Conservation (phyloP, 164 flowering plant genomes). For the Buxus sempervirens region DNA sequence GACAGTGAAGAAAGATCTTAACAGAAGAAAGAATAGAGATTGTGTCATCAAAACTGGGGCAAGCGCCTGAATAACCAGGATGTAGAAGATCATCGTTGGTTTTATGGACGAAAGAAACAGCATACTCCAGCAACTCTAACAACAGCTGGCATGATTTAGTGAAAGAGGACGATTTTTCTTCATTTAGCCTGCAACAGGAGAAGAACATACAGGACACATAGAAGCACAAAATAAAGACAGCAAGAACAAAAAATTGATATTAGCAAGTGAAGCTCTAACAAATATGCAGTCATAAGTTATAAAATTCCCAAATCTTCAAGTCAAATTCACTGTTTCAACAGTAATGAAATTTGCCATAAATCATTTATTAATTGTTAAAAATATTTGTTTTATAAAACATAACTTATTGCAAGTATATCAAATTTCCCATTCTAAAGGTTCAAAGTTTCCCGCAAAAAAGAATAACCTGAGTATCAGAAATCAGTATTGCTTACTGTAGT, state of each 20-base stretch:
- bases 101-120: slow-evolving; percentile 40
- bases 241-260: background rate
- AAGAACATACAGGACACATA: background rate
- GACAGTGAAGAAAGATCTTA: slow-evolving; percentile 45
- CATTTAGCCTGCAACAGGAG: slow-evolving; percentile 46
- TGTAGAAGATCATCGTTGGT: slow-evolving; percentile 27
- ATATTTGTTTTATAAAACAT: too few relatives aligned
- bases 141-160: slow-evolving; percentile 40
- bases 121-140: slow-evolving; percentile 41
- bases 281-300: too few relatives aligned
- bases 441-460: too few relatives aligned
- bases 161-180: slow-evolving; percentile 38
- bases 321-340: too few relatives aligned
- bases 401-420: too few relatives aligned
- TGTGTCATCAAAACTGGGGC: slow-evolving; percentile 26
- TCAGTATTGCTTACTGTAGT: too few relatives aligned
- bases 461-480: too few relatives aligned
- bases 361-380: too few relatives aligned
- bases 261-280: background rate
- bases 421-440: too few relatives aligned
- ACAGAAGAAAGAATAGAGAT: slow-evolving; percentile 38
- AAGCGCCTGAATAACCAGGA: slow-evolving; percentile 33
- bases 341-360: too few relatives aligned
- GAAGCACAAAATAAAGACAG: background rate
- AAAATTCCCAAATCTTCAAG: too few relatives aligned